Conservation (phyloP, 2,329 filamentous ascomycete genomes). For the Exophiala oligosperma region DNA sequence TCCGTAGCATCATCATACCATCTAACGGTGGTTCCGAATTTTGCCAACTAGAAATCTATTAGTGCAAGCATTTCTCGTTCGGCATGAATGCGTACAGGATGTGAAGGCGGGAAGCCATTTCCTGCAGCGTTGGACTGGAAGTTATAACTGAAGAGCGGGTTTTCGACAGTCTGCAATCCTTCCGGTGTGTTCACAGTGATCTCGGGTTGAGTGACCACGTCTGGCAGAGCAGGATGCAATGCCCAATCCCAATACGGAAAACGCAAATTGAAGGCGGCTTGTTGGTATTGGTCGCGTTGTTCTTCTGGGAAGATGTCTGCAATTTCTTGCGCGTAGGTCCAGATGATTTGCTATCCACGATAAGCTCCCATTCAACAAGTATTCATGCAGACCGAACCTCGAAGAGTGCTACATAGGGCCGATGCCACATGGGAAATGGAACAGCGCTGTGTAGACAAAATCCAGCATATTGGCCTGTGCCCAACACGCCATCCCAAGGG, state of each 20-base stretch:
- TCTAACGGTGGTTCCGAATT: conserved; percentile 24
- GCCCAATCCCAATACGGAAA: conserved; percentile 55
- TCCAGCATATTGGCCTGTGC: conserved; percentile 53
- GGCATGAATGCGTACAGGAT: conserved; percentile 13
- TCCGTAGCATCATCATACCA: conserved; percentile 18
- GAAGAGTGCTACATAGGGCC: conserved; percentile 69
- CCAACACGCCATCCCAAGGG: conserved; percentile 55
- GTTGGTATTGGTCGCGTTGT: conserved; percentile 49
- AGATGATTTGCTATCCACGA: conserved; percentile 38
- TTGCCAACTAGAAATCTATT: conserved; percentile 18
- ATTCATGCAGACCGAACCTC: conserved; percentile 44
- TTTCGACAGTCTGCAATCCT: conserved; percentile 41
- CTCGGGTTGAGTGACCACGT: conserved; percentile 39
- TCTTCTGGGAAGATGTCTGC: conserved; percentile 45
- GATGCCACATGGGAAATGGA: conserved; percentile 80
- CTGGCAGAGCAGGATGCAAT: conserved; percentile 36
- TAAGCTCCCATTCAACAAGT: neutral
- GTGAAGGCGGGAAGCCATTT: conserved; percentile 27
- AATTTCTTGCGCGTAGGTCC: conserved; percentile 39
- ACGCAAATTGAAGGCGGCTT: conserved; percentile 43
- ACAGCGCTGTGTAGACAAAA: conserved; percentile 77
- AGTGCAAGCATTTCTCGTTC: neutral
- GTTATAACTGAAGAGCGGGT: conserved; percentile 49
- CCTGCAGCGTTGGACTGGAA: conserved; percentile 24
- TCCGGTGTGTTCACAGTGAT: conserved; percentile 46